phyloP scores from a whole-genome alignment of 768 basidiomycete species.

The Boletellus ananiceps region DNA sequence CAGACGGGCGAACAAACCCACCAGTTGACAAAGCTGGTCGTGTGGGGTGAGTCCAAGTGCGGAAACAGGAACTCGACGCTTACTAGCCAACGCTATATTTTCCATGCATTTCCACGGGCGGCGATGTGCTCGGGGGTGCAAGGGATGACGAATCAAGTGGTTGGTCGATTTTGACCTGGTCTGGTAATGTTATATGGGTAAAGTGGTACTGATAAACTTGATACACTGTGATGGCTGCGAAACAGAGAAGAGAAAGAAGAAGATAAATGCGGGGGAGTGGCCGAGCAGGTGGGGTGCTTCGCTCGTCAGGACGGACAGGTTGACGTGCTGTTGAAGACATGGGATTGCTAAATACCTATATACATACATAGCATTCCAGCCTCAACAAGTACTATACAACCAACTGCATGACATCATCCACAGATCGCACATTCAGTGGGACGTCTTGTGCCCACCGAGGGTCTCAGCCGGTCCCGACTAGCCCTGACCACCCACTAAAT shows the following conservation, averaged over 20 bases:
- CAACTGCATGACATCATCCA: constrained; percentile 17
- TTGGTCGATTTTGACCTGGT: constrained; percentile 16
- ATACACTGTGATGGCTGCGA: constrained; percentile 40
- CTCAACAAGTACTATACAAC: too few relatives aligned
- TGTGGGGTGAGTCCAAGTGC: constrained; percentile 8
- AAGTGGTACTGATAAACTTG: constrained; percentile 41
- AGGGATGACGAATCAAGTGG: constrained; percentile 7
- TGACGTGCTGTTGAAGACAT: constrained; percentile 26
- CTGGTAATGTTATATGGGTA: constrained; percentile 5
- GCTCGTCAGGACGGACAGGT: constrained; percentile 17
- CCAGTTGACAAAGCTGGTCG: constrained; percentile 73
- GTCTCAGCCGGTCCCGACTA: too few relatives aligned
- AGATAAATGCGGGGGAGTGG: constrained; percentile 27
- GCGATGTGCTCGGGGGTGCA: constrained; percentile 5
- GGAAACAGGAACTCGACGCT: constrained; percentile 28
- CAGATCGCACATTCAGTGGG: neutral
- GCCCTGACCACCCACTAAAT: too few relatives aligned
- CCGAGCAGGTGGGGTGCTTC: constrained; percentile 16
- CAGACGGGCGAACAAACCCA: constrained; percentile 25
- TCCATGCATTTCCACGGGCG: constrained; percentile 40
- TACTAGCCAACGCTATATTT: constrained; percentile 83
- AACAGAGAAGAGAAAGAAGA: constrained; percentile 33
- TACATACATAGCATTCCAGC: constrained; percentile 22
- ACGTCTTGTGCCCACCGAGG: neutral
- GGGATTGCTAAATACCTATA: neutral